These are phyloP conservation scores for Barnettozyma sp. DNA, from an alignment of 805 yeast species.

Conservation along the genomic window DNA sequence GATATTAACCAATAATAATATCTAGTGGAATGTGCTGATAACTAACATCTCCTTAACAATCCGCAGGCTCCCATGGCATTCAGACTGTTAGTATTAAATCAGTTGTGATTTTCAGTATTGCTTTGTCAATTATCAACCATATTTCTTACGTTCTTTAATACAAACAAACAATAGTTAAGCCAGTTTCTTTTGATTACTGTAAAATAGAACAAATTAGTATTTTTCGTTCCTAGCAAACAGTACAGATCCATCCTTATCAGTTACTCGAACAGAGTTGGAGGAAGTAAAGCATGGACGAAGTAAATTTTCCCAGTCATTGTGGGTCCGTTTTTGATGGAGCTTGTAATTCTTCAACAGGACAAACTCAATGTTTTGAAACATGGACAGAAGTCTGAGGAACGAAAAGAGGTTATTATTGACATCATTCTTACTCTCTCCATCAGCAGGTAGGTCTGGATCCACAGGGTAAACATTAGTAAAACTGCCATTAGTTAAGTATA, in stretches of 20 bases:
- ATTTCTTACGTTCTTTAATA: neutral
- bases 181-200: too few relatives aligned
- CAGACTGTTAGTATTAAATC: neutral
- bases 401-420: slow-evolving; percentile 33
- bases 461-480: slow-evolving; percentile 23
- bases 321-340: slow-evolving; percentile 32
- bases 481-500: slow-evolving; percentile 20
- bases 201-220: too few relatives aligned
- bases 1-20: slow-evolving; percentile 6
- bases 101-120: neutral
- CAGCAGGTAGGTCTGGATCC: slow-evolving; percentile 21
- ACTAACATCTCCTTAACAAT: slow-evolving; percentile 3
- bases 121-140: neutral
- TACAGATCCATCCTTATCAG: slow-evolving; percentile 35
- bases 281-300: slow-evolving; percentile 30
- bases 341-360: slow-evolving; percentile 31
- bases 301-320: slow-evolving; percentile 33
- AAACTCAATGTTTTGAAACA: slow-evolving; percentile 31
- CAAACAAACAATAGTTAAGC: too few relatives aligned
- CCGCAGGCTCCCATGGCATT: slow-evolving; percentile 1
- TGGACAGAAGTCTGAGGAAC: slow-evolving; percentile 27
- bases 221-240: slow-evolving; percentile 29
- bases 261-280: slow-evolving; percentile 29
- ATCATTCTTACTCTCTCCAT: slow-evolving; percentile 23
- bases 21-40: slow-evolving; percentile 2